Base-by-base conservation (phyloP, 1,284 basidiomycete species). In the Microbotryum saponariae region DNA sequence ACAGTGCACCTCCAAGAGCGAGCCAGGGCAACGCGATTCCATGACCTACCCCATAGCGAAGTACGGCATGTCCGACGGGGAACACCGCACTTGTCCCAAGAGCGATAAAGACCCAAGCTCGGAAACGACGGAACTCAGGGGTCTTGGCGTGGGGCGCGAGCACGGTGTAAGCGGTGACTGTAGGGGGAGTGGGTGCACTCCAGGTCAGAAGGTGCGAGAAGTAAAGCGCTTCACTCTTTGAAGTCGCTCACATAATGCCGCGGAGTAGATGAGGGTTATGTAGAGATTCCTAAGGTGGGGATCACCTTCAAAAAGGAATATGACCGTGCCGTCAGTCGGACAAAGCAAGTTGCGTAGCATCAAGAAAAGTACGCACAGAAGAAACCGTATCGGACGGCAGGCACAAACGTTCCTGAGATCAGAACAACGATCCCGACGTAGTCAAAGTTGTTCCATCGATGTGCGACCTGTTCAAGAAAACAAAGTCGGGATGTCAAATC, bases 401-500 rank as follows among this genome's bases (percentile, higher is more conserved):
- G 64, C 18, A 68, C 63, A 23, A 72, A 71, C 4, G 64, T 68
- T 3, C 63, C 68, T 7, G 45, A 51, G 45, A 71, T 68, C 5
- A 72, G 52, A 14, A 70, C 57, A 29, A 70, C 66, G 31, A 72
- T 72, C 6, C 71, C 70, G 31, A 70, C 31, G 50, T 71, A 71
- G 50, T 72, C 71, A 33, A 71, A 57, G n/a, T 63, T 57, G 56
- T 72, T 69, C 60, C 63, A 70, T 1, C 6, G 16, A 16, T 68
- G 53, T 4, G 67, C 54, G 27, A 71, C 65, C 37, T 59, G 27
- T 27, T 33, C 12, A 31, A 31, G 9, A 31, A 57, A 48, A 37
- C 12, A 6, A 20, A 25, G 14, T 5, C 23, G 5, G 42, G 18
- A 33, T 21, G 31, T 37, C 6, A 18, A 23, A 23, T 16, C 16